A percentile compares a stretch with the other conserved stretches of the same genome.
Conservation (phyloP, 176 grass and related monocot genomes). For the Carex parvula region DNA sequence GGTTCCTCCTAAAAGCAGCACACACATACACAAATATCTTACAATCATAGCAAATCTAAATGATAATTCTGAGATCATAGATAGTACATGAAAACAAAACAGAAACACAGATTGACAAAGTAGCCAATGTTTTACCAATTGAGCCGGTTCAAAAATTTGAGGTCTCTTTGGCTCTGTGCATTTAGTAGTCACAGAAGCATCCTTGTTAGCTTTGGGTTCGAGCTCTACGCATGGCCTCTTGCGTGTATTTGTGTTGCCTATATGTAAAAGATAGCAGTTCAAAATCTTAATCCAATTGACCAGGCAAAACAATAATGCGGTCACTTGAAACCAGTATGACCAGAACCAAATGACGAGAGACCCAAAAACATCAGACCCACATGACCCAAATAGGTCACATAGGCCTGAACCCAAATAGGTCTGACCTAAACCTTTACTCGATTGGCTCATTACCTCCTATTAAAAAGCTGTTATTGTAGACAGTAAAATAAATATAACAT, state of each 20-base stretch:
- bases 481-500: not conserved
- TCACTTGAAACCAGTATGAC: not conserved
- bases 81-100: not conserved
- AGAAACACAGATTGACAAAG: not conserved
- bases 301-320: not conserved
- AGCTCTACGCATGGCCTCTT: slow-evolving; percentile 19
- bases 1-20: slow-evolving; percentile 7
- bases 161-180: not conserved
- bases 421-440: not conserved
- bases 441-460: not conserved
- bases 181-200: not conserved
- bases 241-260: not conserved
- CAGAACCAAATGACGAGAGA: not conserved
- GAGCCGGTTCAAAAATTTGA: not conserved
- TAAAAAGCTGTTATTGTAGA: not conserved
- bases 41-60: not conserved
- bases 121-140: not conserved
- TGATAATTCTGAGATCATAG: not conserved
- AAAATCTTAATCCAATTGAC: not conserved
- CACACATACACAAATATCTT: not conserved
- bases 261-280: not conserved
- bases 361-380: not conserved
- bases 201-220: not conserved
- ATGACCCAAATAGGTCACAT: not conserved
- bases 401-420: not conserved